These are phyloP conservation scores for Saitozyma sp. DNA, from an alignment of 768 basidiomycete genomes.

Conservation along the genomic window DNA sequence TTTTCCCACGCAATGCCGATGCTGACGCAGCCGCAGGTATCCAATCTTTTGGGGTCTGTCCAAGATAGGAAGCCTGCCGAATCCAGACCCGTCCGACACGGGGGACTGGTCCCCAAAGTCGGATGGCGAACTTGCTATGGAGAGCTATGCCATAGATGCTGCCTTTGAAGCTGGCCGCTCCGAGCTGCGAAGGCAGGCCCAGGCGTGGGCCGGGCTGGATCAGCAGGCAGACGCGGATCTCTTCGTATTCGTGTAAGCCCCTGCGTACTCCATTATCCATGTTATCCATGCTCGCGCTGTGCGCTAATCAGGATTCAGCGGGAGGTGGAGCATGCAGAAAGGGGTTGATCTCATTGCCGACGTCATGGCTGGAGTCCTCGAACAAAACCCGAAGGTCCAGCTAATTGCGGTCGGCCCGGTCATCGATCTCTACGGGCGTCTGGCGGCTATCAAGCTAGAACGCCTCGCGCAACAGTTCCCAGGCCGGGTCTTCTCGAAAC, in stretches of 20 bases:
- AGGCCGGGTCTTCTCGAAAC: slow-evolving; percentile 88
- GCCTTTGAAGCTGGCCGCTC: slow-evolving; percentile 88
- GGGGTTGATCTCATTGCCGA: slow-evolving; percentile 93
- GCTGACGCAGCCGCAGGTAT: too few species aligned
- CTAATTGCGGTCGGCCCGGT: slow-evolving; percentile 88
- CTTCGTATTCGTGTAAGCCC: slow-evolving; percentile 97
- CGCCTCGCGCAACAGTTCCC: slow-evolving; percentile 94
- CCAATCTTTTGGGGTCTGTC: slow-evolving; percentile 96
- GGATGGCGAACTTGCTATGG: slow-evolving; percentile 72
- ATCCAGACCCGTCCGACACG: slow-evolving; percentile 88
- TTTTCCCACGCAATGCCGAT: too few species aligned
- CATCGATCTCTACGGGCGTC: slow-evolving; percentile 91
- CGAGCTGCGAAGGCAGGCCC: slow-evolving; percentile 84
- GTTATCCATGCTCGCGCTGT: too few species aligned
- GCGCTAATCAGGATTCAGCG: too few species aligned
- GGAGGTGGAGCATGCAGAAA: slow-evolving; percentile 97
- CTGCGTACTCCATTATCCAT: too few species aligned
- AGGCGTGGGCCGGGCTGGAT: slow-evolving; percentile 91
- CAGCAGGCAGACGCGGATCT: slow-evolving; percentile 86
- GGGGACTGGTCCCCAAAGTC: slow-evolving; percentile 71
- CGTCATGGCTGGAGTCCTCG: slow-evolving; percentile 85
- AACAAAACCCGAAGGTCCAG: slow-evolving; percentile 82
- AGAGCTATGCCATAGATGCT: slow-evolving; percentile 70
- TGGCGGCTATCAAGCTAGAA: slow-evolving; percentile 89
- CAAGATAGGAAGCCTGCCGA: slow-evolving; percentile 91